Evolutionary conservation across 2,329 filamentous ascomycete genomes (phyloP).

Genomic region (Talaromyces sp.): DNA sequence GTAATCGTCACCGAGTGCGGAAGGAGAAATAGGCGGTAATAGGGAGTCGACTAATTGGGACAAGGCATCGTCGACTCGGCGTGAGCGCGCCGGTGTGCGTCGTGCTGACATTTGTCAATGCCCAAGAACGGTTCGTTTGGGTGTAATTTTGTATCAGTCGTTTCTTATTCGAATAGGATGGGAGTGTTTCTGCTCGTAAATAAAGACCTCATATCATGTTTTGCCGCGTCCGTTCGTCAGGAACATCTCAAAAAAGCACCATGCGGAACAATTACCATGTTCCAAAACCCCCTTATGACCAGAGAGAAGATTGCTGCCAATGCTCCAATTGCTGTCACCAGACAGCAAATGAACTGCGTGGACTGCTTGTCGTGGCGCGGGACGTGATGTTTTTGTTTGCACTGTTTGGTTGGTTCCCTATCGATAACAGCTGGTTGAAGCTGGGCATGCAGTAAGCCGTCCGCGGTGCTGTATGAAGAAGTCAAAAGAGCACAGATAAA

Average conservation of each 20-base stretch:
- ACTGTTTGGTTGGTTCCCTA: slow-evolving; percentile 19
- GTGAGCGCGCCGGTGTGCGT: slow-evolving; percentile 30
- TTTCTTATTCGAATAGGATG: not conserved
- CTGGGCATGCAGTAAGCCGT: too few relatives aligned
- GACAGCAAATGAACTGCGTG: not conserved
- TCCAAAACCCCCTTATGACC: too few relatives aligned
- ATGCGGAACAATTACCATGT: not conserved
- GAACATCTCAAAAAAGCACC: not conserved
- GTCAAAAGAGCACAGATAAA: too few relatives aligned
- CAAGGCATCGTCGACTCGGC: slow-evolving; percentile 41
- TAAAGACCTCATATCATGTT: not conserved
- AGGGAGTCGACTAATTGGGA: slow-evolving; percentile 41
- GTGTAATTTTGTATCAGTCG: not conserved
- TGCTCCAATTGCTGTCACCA: not conserved
- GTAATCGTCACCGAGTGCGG: slow-evolving; percentile 26
- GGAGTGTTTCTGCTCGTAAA: not conserved
- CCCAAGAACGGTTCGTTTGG: not conserved
- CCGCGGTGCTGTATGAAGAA: too few relatives aligned
- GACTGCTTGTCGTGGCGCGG: slow-evolving; percentile 9
- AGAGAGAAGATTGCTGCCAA: too few relatives aligned
- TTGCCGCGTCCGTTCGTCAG: not conserved
- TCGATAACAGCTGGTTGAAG: slow-evolving; percentile 1
- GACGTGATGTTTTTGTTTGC: slow-evolving; percentile 20
- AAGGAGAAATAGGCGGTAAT: slow-evolving; percentile 32
- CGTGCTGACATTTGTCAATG: slow-evolving; percentile 25